Conservation (phyloP, 208 protist genomes). For the Wallacemonas collosoma region DNA sequence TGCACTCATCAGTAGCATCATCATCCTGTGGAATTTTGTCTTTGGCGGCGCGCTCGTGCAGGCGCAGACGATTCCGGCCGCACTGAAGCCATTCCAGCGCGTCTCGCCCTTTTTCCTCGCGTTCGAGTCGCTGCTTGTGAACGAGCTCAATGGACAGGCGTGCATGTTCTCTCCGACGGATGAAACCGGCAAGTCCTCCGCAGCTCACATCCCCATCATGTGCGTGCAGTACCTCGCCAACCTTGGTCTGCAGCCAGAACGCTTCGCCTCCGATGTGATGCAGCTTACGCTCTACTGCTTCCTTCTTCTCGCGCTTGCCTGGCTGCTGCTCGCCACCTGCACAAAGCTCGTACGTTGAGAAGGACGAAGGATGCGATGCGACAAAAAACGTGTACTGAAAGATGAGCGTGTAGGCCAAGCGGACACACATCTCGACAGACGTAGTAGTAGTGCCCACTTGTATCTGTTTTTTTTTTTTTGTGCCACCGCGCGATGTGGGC, state of each 20-base stretch:
- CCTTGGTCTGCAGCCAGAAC: constrained; percentile 66
- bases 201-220: constrained; percentile 67
- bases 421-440: background rate
- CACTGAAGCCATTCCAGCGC: constrained; percentile 62
- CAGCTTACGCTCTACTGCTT: constrained; percentile 69
- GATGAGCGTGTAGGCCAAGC: background rate
- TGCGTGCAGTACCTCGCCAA: constrained; percentile 90
- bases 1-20: constrained; percentile 83
- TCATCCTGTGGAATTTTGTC: constrained; percentile 92
- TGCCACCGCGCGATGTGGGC: no score
- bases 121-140: constrained; percentile 91
- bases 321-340: constrained; percentile 67
- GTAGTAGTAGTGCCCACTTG: no score
- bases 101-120: constrained; percentile 90
- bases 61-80: constrained; percentile 72
- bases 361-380: no score
- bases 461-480: no score
- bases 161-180: constrained; percentile 85
- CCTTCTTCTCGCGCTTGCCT: constrained; percentile 54
- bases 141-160: constrained; percentile 88
- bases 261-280: constrained; percentile 80
- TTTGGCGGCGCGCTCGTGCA: constrained; percentile 92
- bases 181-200: constrained; percentile 67
- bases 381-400: background rate
- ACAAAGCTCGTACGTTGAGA: constrained; percentile 61